These are phyloP conservation scores for Candida albicans DNA, from an alignment of 1,139 yeast genomes.

Conservation along the genomic window DNA sequence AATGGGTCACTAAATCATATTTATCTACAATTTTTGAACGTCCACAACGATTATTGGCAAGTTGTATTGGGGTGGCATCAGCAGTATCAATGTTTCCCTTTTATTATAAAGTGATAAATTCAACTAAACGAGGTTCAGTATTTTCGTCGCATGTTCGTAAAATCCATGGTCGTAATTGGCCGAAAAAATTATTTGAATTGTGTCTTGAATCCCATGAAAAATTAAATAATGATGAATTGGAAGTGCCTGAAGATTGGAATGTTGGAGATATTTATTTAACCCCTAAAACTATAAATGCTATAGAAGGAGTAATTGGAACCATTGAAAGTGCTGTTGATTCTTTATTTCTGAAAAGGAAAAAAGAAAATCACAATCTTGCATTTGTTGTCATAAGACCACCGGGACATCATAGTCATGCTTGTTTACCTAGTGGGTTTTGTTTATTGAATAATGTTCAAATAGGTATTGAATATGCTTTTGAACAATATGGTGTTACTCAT, in stretches of 20 bases:
- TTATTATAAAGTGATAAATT: constrained; percentile 52
- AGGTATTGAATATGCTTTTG: constrained; percentile 77
- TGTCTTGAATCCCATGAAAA: constrained; percentile 62
- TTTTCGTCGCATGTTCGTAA: constrained; percentile 60
- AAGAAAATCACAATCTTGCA: constrained; percentile 50
- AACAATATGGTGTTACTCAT: constrained; percentile 66
- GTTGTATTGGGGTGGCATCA: constrained; percentile 75
- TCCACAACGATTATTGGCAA: constrained; percentile 77
- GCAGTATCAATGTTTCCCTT: constrained; percentile 73
- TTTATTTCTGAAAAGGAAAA: constrained; percentile 33
- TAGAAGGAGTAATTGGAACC: constrained; percentile 80
- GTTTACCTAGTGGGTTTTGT: constrained; percentile 86
- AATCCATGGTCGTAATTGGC: constrained; percentile 82
- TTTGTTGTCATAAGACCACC: constrained; percentile 81
- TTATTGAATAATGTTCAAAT: constrained; percentile 79
- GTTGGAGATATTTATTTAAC: constrained; percentile 80
- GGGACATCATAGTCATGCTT: constrained; percentile 88
- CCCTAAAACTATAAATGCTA: constrained; percentile 66
- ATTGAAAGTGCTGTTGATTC: constrained; percentile 72
- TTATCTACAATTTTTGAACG: constrained; percentile 75
- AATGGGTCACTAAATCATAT: constrained; percentile 74
- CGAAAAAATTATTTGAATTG: constrained; percentile 55
- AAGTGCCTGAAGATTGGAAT: constrained; percentile 83
- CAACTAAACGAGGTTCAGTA: constrained; percentile 48
- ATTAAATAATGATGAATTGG: constrained; percentile 56